Evolutionary conservation across 1,139 yeast genomes (phyloP).

Genomic region (Suhomyces coccinellae): DNA sequence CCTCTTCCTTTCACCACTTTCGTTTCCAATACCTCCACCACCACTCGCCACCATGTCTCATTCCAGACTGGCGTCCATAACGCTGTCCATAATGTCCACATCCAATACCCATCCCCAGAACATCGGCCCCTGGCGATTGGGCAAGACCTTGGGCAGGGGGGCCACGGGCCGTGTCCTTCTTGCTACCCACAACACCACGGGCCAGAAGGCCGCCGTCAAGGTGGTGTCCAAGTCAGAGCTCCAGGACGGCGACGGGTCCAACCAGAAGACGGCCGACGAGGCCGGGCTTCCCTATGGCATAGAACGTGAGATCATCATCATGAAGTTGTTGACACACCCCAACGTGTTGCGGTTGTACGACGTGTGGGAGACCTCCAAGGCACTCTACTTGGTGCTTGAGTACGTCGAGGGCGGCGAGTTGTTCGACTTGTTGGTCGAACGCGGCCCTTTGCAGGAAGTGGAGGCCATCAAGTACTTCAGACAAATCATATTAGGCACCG

Average conservation of each 20-base stretch:
- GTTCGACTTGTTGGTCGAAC: conserved; percentile 72
- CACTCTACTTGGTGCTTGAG: conserved; percentile 70
- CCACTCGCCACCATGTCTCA: conserved; percentile 31
- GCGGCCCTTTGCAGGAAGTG: conserved; percentile 74
- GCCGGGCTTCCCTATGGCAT: conserved; percentile 74
- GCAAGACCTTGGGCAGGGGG: conserved; percentile 78
- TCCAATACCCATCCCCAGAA: conserved; percentile 45
- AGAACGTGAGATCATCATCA: conserved; percentile 78
- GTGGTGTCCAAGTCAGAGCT: conserved; percentile 69
- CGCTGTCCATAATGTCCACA: conserved; percentile 36
- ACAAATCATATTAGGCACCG: conserved; percentile 74
- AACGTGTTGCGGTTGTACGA: conserved; percentile 75
- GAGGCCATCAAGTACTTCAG: conserved; percentile 76
- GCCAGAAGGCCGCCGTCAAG: conserved; percentile 78
- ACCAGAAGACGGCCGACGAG: conserved; percentile 38
- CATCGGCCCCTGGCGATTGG: conserved; percentile 80
- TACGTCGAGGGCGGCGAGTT: conserved; percentile 85
- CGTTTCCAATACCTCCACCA: too few species aligned
- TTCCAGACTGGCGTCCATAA: conserved; percentile 43
- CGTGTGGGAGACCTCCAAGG: conserved; percentile 82
- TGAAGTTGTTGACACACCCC: conserved; percentile 76
- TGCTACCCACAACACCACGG: conserved; percentile 67
- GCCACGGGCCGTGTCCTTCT: conserved; percentile 78
- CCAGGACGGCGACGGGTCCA: conserved; percentile 38
- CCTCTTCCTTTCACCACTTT: conserved; percentile 1